Conservation (phyloP, 495 filamentous ascomycete species). For the Penicillium bovifimosum region DNA sequence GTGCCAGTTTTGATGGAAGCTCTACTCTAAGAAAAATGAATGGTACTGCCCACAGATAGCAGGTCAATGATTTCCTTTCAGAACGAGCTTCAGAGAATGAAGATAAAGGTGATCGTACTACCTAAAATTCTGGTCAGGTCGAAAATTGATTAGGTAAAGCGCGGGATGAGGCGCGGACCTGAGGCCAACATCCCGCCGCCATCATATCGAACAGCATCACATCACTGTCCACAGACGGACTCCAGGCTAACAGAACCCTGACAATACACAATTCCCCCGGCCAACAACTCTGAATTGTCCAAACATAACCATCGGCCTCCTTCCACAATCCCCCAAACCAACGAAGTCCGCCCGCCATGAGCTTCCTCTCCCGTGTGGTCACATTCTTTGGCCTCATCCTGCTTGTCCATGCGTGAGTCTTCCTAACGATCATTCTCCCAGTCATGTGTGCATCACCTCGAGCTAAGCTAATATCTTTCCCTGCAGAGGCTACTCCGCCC, state of each 20-base stretch:
- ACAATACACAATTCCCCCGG: too few species aligned
- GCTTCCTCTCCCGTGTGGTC: conserved; percentile 57
- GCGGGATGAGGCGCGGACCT: not conserved
- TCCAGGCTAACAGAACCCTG: not conserved
- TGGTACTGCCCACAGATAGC: too few species aligned
- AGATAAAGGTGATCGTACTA: too few species aligned
- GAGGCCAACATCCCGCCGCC: not conserved
- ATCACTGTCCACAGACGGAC: not conserved
- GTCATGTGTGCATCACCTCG: not conserved
- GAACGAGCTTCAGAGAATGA: too few species aligned
- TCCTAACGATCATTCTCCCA: not conserved
- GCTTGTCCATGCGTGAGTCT: conserved; percentile 65
- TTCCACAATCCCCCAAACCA: conserved; percentile 10
- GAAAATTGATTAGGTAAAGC: not conserved
- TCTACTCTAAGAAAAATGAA: too few species aligned
- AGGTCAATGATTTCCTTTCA: too few species aligned
- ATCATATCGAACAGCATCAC: not conserved
- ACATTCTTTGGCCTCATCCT: conserved; percentile 62
- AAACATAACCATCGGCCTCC: conserved; percentile 4
- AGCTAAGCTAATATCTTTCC: not conserved
- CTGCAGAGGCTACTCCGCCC: conserved; percentile 74
- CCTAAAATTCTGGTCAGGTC: too few species aligned
- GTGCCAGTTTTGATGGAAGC: too few species aligned
- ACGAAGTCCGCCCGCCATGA: conserved; percentile 42
- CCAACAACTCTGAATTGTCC: too few species aligned